Evolutionary conservation across 768 basidiomycete genomes (phyloP).

Genomic region (Dictyophora rubrovolvata): DNA sequence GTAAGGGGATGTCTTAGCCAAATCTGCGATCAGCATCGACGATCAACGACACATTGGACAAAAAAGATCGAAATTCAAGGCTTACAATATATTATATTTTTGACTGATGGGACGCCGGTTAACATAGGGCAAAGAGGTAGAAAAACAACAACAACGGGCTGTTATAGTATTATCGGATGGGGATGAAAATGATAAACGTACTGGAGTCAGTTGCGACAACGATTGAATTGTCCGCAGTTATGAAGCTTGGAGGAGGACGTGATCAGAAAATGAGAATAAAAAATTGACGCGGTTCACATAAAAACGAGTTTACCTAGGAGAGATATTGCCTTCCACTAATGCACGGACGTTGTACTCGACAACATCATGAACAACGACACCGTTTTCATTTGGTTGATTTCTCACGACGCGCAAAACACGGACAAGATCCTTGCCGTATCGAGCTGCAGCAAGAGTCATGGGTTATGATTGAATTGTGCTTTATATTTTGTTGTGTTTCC

Average conservation of each 20-base stretch:
- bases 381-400: conserved; percentile 25
- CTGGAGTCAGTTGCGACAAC: conserved; percentile 90
- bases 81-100: conserved; percentile 57
- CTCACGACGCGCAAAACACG: conserved; percentile 81
- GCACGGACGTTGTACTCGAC: conserved; percentile 79
- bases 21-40: conserved; percentile 36
- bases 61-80: conserved; percentile 12
- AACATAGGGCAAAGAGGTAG: too few species aligned
- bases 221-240: conserved; percentile 76
- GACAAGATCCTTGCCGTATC: conserved; percentile 85
- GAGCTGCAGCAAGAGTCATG: conserved; percentile 35
- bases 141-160: too few species aligned
- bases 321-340: conserved; percentile 76
- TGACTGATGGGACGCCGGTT: conserved; percentile 31
- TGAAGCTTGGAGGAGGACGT: conserved; percentile 45
- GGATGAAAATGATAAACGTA: conserved; percentile 26
- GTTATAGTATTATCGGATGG: background rate
- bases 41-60: background rate
- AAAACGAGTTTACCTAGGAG: conserved; percentile 42
- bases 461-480: background rate
- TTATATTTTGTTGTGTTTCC: too few species aligned
- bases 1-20: conserved; percentile 85
- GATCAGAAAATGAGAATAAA: background rate
- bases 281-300: background rate
- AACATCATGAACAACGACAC: conserved; percentile 41